Base-by-base conservation (phyloP, 2,329 filamentous ascomycete species). In the Rhinocladiella similis region DNA sequence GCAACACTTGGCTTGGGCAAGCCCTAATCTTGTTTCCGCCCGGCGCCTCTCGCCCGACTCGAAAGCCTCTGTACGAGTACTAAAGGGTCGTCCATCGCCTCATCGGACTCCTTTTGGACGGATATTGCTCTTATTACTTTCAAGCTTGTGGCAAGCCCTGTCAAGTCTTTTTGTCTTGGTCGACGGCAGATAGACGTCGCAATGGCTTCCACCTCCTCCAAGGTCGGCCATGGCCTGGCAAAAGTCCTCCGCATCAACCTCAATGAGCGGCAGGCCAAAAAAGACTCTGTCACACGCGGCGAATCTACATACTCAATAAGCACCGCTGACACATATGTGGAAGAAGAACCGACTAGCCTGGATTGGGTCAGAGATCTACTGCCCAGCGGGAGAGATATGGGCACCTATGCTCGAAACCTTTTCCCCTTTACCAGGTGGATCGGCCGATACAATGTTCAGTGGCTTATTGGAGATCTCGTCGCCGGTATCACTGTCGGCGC, bases 371-470 rank as follows among this genome's bases (percentile, higher is more conserved):
- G 71, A 4, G 81, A 86, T 1, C 73, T 88, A 16, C 68, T 83
- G 0, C 94, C 93, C 0, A 79, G 78, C 0, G 71, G 77, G 6
- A 62, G 69, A 1, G 80, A 88, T 35, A 52, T 87, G 3, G 47
- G 72, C 4, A 65, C 75, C 2, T 99, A 97, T 68, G 54, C 86
- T 56, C 75, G 78, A 63, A 88, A 83, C 13, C 76, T 97, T 1
- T 96, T 99, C 64, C 94, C 94, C 0, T 97, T 97, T 69, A 70
- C 89, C 4, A 80, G 84, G n/a, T 99, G 94, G 94, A 93, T 97
- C 55, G 74, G 77, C 10, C 84, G 86, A 65, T 99, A 99, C 77
- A 99, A 99, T 70, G 10, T 86, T 3, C 86, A 91, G 76, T 99
- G 94, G 94, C 74, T 97, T 5, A 72, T 85, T 14, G 94, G 94